Evolutionary conservation across 2,329 filamentous ascomycete genomes (phyloP).

Genomic region (Claviceps sorghi): DNA sequence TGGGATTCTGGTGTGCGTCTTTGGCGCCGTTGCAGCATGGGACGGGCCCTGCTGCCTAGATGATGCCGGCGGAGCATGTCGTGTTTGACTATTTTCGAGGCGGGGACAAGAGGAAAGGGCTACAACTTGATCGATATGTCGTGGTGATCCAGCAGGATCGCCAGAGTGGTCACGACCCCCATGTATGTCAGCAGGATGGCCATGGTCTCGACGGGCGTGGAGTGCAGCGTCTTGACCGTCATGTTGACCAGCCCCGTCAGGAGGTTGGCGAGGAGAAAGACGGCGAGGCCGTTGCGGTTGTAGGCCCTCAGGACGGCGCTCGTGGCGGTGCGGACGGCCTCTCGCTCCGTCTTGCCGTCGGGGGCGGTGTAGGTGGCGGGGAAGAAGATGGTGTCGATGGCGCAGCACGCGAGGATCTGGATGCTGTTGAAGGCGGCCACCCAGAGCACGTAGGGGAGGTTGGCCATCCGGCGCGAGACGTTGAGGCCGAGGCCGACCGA

Average conservation of each 20-base stretch:
- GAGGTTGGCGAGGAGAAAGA: slow-evolving; percentile 82
- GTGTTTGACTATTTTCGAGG: too few relatives aligned
- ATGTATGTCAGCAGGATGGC: slow-evolving; percentile 62
- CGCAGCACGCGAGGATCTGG: slow-evolving; percentile 67
- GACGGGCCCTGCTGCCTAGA: too few relatives aligned
- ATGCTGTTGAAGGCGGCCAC: slow-evolving; percentile 77
- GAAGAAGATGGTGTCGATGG: slow-evolving; percentile 67
- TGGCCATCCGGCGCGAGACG: slow-evolving; percentile 80
- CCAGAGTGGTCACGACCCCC: slow-evolving; percentile 48
- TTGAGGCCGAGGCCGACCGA: slow-evolving; percentile 55
- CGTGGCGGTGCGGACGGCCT: slow-evolving; percentile 54
- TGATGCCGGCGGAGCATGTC: too few relatives aligned
- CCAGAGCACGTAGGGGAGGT: slow-evolving; percentile 88
- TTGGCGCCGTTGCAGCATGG: too few relatives aligned
- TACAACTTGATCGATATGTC: slow-evolving; percentile 59
- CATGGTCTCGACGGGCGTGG: slow-evolving; percentile 51
- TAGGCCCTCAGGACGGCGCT: slow-evolving; percentile 70
- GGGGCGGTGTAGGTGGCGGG: slow-evolving; percentile 50
- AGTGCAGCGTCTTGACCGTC: slow-evolving; percentile 67
- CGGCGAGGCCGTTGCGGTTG: slow-evolving; percentile 72
- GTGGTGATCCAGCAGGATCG: slow-evolving; percentile 49
- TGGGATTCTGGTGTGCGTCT: too few relatives aligned
- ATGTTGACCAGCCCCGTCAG: slow-evolving; percentile 83
- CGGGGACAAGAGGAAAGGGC: too few relatives aligned
- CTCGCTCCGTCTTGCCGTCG: slow-evolving; percentile 41